A percentile compares a stretch with the other conserved stretches of the same genome.
Evolutionary conservation across 495 filamentous ascomycete species (phyloP).

Genomic region (Penicillium pulvis): DNA sequence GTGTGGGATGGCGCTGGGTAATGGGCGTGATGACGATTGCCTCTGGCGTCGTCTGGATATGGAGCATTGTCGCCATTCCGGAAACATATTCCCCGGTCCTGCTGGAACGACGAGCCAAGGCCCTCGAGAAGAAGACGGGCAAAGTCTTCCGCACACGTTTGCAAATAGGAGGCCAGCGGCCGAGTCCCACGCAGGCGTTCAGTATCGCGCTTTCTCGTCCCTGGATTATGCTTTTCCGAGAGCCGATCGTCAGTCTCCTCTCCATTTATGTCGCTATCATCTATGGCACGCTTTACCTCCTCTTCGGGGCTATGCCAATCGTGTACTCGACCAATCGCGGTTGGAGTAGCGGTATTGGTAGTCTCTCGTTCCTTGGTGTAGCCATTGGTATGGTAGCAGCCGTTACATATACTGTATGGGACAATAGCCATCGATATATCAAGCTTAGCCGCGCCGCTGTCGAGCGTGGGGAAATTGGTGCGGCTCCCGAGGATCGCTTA

Average conservation of each 20-base stretch:
- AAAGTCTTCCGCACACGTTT: too few relatives aligned
- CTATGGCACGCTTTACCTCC: constrained; percentile 80
- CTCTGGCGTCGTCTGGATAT: constrained; percentile 45
- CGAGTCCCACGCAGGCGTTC: too few relatives aligned
- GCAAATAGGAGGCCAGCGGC: too few relatives aligned
- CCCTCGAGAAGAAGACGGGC: too few relatives aligned
- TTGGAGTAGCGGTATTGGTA: constrained; percentile 41
- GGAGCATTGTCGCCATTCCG: constrained; percentile 51
- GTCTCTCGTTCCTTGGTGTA: constrained; percentile 53
- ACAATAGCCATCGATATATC: too few relatives aligned
- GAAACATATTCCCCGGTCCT: constrained; percentile 66
- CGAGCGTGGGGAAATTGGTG: constrained; percentile 42
- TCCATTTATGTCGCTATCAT: constrained; percentile 84
- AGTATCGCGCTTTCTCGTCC: constrained; percentile 50
- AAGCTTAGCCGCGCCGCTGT: too few relatives aligned
- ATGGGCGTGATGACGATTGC: constrained; percentile 42
- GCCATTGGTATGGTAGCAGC: too few relatives aligned
- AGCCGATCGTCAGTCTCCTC: constrained; percentile 75
- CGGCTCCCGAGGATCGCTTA: constrained; percentile 84
- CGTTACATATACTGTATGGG: too few relatives aligned
- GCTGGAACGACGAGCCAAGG: constrained; percentile 15
- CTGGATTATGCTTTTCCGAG: constrained; percentile 73
- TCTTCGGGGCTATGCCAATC: constrained; percentile 78
- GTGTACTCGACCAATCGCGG: constrained; percentile 82
- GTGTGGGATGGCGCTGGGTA: constrained; percentile 60